Conservation (phyloP, 2,329 filamentous ascomycete genomes). For the Cercospora berteroae region DNA sequence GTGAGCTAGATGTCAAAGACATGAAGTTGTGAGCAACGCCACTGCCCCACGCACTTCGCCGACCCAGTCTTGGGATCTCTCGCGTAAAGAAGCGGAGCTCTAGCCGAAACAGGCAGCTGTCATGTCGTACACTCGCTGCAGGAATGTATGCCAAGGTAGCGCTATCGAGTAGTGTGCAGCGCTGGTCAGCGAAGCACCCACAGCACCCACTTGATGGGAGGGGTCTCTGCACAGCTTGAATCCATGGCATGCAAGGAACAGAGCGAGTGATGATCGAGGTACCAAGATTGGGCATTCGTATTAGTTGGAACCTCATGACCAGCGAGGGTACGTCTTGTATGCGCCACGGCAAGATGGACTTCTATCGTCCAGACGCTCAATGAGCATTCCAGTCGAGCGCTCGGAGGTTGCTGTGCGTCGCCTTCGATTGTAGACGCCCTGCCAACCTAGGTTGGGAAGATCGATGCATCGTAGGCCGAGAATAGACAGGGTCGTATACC, state of each 20-base stretch:
- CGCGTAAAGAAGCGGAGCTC: neutral
- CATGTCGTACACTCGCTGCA: neutral
- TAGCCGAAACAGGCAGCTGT: constrained; percentile 11
- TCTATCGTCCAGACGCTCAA: neutral
- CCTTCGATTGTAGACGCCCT: neutral
- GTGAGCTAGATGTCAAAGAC: neutral
- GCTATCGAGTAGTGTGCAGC: constrained; percentile 7
- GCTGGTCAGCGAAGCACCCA: neutral
- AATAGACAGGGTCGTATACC: neutral
- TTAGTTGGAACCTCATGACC: neutral
- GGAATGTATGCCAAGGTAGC: constrained; percentile 1
- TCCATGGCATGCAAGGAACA: constrained; percentile 1
- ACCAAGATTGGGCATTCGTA: neutral
- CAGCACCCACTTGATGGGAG: neutral
- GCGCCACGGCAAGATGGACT: neutral
- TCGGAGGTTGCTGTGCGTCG: neutral
- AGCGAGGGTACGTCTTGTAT: neutral
- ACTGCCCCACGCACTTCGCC: neutral
- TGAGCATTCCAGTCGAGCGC: neutral
- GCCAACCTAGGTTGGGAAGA: neutral
- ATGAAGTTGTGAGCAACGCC: constrained; percentile 6
- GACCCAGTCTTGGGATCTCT: neutral
- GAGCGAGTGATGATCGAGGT: neutral
- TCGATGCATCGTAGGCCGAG: neutral
- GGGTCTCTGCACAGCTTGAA: neutral